These are phyloP conservation scores for Ophiocordyceps camponoti-rufipedis DNA, from an alignment of 2,329 filamentous ascomycete genomes.

Conservation along the genomic window DNA sequence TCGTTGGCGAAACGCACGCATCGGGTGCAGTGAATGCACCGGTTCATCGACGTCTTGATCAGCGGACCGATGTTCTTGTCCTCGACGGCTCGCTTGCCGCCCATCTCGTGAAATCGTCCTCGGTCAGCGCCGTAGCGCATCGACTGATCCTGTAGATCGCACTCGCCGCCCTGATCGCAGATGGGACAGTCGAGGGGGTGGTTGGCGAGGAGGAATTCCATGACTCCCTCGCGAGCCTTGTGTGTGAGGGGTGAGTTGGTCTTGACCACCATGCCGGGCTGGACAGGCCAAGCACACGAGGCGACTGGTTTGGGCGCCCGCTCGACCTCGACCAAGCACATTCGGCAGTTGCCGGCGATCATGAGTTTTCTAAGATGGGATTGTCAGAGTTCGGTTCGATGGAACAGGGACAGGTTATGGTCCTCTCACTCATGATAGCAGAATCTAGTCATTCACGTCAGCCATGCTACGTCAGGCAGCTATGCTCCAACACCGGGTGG, in stretches of 20 bases:
- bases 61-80: constrained; percentile 98
- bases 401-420: not conserved
- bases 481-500: constrained; percentile 3
- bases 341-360: constrained; percentile 98
- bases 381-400: constrained; percentile 19
- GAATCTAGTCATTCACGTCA: constrained; percentile 44
- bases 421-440: constrained; percentile 85
- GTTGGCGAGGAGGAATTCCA: constrained; percentile 96
- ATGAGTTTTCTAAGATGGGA: constrained; percentile 59
- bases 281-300: constrained; percentile 96
- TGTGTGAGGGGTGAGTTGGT: constrained; percentile 91
- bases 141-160: constrained; percentile 96
- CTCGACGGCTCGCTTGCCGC: constrained; percentile 92
- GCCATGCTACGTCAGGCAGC: not conserved
- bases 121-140: constrained; percentile 96
- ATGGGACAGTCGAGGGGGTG: constrained; percentile 93
- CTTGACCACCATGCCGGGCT: constrained; percentile 98
- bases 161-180: constrained; percentile 97
- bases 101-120: constrained; percentile 89
- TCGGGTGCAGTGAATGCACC: constrained; percentile 97
- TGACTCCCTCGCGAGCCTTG: constrained; percentile 96
- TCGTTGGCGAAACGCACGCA: constrained; percentile 98
- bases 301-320: constrained; percentile 90
- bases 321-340: constrained; percentile 98
- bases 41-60: constrained; percentile 99